phyloP scores from a whole-genome alignment of 768 basidiomycete species.

The Podaxis sp. region DNA sequence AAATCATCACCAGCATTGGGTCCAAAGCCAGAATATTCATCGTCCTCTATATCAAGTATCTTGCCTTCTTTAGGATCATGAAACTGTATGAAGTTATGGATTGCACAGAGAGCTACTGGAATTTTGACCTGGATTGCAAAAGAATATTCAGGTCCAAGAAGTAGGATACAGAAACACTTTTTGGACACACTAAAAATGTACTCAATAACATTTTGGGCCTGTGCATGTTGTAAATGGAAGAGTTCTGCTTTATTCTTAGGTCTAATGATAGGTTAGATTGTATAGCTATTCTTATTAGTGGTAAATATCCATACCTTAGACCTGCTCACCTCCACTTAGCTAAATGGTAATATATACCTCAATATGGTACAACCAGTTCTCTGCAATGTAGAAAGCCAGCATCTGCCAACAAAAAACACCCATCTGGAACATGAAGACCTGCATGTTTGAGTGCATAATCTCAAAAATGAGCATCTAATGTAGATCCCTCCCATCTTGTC shows the following conservation, averaged over 20 bases:
- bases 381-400: slow-evolving; percentile 28
- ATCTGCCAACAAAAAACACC: slow-evolving; percentile 31
- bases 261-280: no score
- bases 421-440: slow-evolving; percentile 27
- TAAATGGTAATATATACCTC: slow-evolving; percentile 32
- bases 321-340: slow-evolving; percentile 28
- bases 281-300: slow-evolving; percentile 4
- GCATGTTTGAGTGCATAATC: slow-evolving; percentile 19
- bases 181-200: slow-evolving; percentile 39
- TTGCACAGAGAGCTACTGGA: slow-evolving; percentile 23
- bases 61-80: slow-evolving; percentile 17
- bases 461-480: slow-evolving; percentile 27
- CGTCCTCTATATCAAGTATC: no score
- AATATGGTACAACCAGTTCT: slow-evolving; percentile 31
- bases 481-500: slow-evolving; percentile 39
- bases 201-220: slow-evolving; percentile 38
- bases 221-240: slow-evolving; percentile 41
- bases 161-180: slow-evolving; percentile 21
- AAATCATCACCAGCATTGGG: no score
- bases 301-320: slow-evolving; percentile 14
- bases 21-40: no score
- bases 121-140: slow-evolving; percentile 22
- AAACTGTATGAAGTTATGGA: no score
- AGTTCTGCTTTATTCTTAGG: slow-evolving; percentile 38
- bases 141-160: slow-evolving; percentile 18